Base-by-base conservation (phyloP, 2,329 filamentous ascomycete genomes). In the Chaetomiaceae sp. region DNA sequence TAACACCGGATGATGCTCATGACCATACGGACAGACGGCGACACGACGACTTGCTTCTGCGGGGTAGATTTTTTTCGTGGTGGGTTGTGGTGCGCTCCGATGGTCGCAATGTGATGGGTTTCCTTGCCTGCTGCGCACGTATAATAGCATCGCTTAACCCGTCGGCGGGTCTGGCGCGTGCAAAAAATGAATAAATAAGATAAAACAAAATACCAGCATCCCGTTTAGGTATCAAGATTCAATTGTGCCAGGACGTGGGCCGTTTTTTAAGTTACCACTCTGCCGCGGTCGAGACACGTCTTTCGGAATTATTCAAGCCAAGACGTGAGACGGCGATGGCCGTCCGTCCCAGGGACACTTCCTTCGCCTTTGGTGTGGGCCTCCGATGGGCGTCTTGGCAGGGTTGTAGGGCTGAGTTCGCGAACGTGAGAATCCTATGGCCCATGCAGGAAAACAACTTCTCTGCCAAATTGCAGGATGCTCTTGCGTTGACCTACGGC, bases 401-500 rank as follows among this genome's bases (percentile, higher is more conserved):
- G 13, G n/a, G 32, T 25, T 33, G n/a, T 45, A 43, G 44, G 37
- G 37, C 44, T 48, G 37, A 34, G 20, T 8, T 51, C 34, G 42
- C 42, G n/a, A 52, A 30, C 37, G 44, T 44, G 44, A 23, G 37
- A 23, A 29, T 43, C 36, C 25, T 21, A 20, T n/a, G 18, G 21
- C 21, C 21, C 21, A 27, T 42, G 45, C 51, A 53, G 20, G 40
- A 21, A 23, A 41, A 37, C 8, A 23, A 11, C 25, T 21, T 37
- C 25, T 3, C 11, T 27, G 47, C 36, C 20, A 38, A 14, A 27
- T 30, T 14, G 30, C 8, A 37, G 45, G 48, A 48, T 42, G 13
- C 38, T 51, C 41, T 16, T 46, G 55, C 52, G 45, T 53, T 46
- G 53, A 58, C 58, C 54, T 37, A 41, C 54, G 36, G 49, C 40